A percentile compares a stretch with the other conserved stretches of the same genome.
phyloP scores from a whole-genome alignment of 257 asterid genomes.

The Fraxinus pennsylvanica region DNA sequence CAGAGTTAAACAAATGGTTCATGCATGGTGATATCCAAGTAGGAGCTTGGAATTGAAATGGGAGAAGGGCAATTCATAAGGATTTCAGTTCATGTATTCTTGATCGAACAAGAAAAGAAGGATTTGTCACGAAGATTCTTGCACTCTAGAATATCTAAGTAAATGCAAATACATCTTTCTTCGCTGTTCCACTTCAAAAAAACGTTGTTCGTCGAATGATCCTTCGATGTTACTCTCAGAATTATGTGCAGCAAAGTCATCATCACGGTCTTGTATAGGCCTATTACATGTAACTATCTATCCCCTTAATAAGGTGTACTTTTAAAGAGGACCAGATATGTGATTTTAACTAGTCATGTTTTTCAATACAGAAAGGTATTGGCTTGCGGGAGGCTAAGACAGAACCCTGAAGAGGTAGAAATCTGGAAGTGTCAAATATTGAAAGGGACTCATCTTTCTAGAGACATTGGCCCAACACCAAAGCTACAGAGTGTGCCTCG shows the following conservation, averaged over 20 bases:
- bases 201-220: no score
- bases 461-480: neutral
- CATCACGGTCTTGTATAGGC: no score
- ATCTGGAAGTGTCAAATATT: neutral
- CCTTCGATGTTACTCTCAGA: no score
- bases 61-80: neutral
- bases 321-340: neutral
- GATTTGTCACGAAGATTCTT: no score
- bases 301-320: neutral
- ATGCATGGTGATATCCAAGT: neutral
- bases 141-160: neutral
- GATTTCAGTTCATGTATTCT: neutral
- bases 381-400: neutral
- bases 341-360: neutral
- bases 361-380: neutral
- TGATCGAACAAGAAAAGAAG: no score
- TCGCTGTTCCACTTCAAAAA: no score
- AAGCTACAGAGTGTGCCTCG: neutral
- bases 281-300: no score
- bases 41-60: constrained; percentile 4
- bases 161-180: neutral
- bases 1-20: neutral
- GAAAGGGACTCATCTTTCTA: neutral
- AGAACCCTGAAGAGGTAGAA: neutral
- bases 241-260: no score